These are phyloP conservation scores for Quercus robur DNA, from an alignment of 306 rosid genomes.

Conservation along the genomic window DNA sequence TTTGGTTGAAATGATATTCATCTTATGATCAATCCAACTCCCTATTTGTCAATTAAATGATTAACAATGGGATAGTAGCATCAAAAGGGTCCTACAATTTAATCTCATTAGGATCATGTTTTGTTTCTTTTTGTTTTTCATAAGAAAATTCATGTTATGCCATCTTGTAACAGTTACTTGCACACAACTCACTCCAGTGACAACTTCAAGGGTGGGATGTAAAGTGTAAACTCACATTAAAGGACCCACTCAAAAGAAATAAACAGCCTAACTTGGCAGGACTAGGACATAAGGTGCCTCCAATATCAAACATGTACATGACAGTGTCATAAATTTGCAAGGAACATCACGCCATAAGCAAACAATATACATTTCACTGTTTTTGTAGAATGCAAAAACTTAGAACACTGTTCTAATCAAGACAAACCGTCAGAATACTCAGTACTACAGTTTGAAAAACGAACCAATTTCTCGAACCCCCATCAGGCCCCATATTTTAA, in stretches of 20 bases:
- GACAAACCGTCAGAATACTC: slow-evolving; percentile 33
- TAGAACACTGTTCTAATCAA: slow-evolving; percentile 28
- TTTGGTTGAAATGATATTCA: neutral
- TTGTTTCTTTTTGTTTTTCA: neutral
- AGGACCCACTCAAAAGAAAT: slow-evolving; percentile 24
- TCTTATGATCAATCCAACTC: neutral
- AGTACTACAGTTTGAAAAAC: slow-evolving; percentile 41
- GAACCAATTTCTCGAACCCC: slow-evolving; percentile 25
- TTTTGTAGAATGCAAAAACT: slow-evolving; percentile 51
- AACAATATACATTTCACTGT: slow-evolving; percentile 50
- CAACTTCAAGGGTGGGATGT: slow-evolving; percentile 1
- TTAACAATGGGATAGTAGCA: neutral
- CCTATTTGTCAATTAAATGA: too few species aligned
- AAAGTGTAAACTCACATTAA: neutral
- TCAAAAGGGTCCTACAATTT: neutral
- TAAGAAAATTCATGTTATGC: neutral
- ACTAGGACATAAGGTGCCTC: slow-evolving; percentile 25
- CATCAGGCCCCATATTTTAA: neutral
- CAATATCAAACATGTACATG: slow-evolving; percentile 24
- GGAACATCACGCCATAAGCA: slow-evolving; percentile 35
- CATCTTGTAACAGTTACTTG: slow-evolving; percentile 11
- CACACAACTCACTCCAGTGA: slow-evolving; percentile 2
- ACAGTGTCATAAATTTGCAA: slow-evolving; percentile 29
- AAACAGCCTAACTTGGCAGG: slow-evolving; percentile 23
- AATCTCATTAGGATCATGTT: neutral